Evolutionary conservation across 345 rosid genomes (phyloP).

Genomic region (Pugionium dolabratum): DNA sequence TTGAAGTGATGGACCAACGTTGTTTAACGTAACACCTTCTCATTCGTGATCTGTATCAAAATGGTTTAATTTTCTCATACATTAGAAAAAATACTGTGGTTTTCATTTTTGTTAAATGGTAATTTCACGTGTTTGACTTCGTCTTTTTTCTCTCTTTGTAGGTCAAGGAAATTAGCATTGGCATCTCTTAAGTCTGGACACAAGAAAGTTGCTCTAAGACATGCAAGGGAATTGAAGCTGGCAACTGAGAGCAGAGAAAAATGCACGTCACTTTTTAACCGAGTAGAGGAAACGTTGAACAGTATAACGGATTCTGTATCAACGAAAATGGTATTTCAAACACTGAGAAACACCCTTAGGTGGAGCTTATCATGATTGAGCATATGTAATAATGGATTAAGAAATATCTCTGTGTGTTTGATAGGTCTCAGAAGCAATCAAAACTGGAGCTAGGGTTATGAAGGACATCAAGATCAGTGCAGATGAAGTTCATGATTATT

Average conservation of each 20-base stretch:
- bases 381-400: background rate
- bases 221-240: conserved; percentile 71
- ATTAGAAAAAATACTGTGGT: background rate
- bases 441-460: conserved; percentile 75
- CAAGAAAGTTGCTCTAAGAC: conserved; percentile 71
- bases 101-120: background rate
- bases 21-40: conserved; percentile 56
- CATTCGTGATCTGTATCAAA: conserved; percentile 11
- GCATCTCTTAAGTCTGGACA: conserved; percentile 68
- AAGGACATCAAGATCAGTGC: conserved; percentile 64
- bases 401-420: conserved; percentile 26
- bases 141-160: conserved; percentile 25
- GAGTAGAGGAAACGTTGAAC: conserved; percentile 77
- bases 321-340: conserved; percentile 58
- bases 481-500: conserved; percentile 73
- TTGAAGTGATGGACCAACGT: conserved; percentile 63
- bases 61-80: conserved; percentile 8
- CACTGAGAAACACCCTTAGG: conserved; percentile 6
- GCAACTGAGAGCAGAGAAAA: conserved; percentile 71
- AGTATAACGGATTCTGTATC: conserved; percentile 71
- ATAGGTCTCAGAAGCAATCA: conserved; percentile 82
- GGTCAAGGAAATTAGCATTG: conserved; percentile 71
- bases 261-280: conserved; percentile 65
- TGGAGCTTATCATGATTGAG: background rate
- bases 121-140: background rate